A percentile compares a stretch with the other conserved stretches of the same genome.
Conservation (phyloP, 495 filamentous ascomycete genomes). For the Aspergillus funiculosus region DNA sequence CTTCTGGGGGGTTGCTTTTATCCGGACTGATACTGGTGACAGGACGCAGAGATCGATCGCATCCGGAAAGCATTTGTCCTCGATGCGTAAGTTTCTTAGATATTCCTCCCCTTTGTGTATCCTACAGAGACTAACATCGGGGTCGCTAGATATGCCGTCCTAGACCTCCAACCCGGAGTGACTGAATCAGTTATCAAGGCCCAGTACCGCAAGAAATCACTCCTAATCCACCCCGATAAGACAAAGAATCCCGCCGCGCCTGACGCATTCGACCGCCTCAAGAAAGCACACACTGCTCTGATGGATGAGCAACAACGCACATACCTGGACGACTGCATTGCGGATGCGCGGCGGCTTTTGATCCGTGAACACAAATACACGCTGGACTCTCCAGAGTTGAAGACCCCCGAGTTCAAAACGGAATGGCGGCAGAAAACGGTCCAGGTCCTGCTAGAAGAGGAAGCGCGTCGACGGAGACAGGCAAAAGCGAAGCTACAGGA, state of each 20-base stretch:
- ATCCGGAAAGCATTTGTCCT: slow-evolving; percentile 86
- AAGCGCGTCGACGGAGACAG: slow-evolving; percentile 76
- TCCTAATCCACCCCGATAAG: slow-evolving; percentile 98
- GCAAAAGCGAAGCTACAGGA: slow-evolving; percentile 93
- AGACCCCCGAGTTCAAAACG: slow-evolving; percentile 65
- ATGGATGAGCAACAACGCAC: slow-evolving; percentile 89
- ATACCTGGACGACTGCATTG: slow-evolving; percentile 87
- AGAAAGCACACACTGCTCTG: slow-evolving; percentile 85
- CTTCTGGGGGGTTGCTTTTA: neutral
- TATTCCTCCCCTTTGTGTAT: neutral
- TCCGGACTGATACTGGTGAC: slow-evolving; percentile 4
- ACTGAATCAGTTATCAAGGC: slow-evolving; percentile 94
- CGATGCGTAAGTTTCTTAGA: slow-evolving; percentile 61
- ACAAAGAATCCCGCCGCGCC: slow-evolving; percentile 86
- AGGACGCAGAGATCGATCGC: slow-evolving; percentile 95
- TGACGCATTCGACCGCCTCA: slow-evolving; percentile 93
- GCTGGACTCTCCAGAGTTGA: slow-evolving; percentile 78
- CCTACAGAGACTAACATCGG: slow-evolving; percentile 5
- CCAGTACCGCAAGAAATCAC: slow-evolving; percentile 89
- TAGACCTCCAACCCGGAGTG: slow-evolving; percentile 92
- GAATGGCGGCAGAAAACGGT: slow-evolving; percentile 92
- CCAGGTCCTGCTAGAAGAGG: slow-evolving; percentile 86
- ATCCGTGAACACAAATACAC: slow-evolving; percentile 93
- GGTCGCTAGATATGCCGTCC: slow-evolving; percentile 69
- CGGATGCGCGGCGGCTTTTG: slow-evolving; percentile 87